These are phyloP conservation scores for Starmerella stellata DNA, from an alignment of 805 yeast genomes.

Conservation along the genomic window DNA sequence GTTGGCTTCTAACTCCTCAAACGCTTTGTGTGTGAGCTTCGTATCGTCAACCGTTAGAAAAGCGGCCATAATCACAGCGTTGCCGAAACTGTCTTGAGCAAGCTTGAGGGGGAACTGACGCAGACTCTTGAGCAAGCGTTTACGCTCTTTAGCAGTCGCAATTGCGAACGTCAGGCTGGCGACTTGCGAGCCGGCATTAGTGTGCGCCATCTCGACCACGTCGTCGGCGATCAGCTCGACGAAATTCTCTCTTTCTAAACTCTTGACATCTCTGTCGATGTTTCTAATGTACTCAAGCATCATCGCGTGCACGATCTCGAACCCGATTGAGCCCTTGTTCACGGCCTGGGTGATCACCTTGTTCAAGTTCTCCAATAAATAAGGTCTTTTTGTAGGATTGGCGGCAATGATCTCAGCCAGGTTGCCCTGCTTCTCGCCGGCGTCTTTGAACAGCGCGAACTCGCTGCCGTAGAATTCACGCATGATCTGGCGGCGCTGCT, in stretches of 20 bases:
- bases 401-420: conserved; percentile 50
- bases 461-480: conserved; percentile 95
- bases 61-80: conserved; percentile 55
- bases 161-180: conserved; percentile 63
- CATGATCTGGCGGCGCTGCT: conserved; percentile 76
- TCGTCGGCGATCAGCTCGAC: conserved; percentile 72
- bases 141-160: conserved; percentile 87
- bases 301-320: conserved; percentile 88
- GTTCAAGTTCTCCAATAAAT: conserved; percentile 54
- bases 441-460: conserved; percentile 73
- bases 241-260: conserved; percentile 50
- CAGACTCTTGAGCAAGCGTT: conserved; percentile 49
- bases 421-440: conserved; percentile 41
- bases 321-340: conserved; percentile 89
- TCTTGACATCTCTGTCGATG: conserved; percentile 33
- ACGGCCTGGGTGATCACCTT: conserved; percentile 81
- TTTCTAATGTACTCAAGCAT: conserved; percentile 74
- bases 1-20: conserved; percentile 31
- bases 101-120: conserved; percentile 60
- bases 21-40: conserved; percentile 57
- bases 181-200: conserved; percentile 85
- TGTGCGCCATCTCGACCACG: conserved; percentile 85
- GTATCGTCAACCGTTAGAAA: conserved; percentile 89
- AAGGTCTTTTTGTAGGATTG: conserved; percentile 57
- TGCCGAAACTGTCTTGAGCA: conserved; percentile 73